These are phyloP conservation scores for Terfezia boudieri DNA, from an alignment of 495 filamentous ascomycete species.

Conservation along the genomic window DNA sequence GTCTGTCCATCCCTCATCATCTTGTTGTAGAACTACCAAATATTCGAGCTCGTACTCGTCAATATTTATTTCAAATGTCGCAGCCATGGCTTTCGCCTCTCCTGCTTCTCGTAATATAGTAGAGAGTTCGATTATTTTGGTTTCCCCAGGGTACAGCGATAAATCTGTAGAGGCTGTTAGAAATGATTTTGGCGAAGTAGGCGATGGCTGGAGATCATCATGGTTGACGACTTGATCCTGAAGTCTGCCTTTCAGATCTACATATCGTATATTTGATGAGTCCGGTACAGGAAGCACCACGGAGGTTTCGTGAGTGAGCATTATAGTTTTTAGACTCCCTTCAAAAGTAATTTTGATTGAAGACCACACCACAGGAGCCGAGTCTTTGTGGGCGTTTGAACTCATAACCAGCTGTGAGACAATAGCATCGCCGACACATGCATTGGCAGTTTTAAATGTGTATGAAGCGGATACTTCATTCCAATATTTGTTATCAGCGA, in stretches of 20 bases:
- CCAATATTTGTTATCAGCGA: background rate
- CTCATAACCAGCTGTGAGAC: slow-evolving; percentile 48
- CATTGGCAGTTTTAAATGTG: slow-evolving; percentile 48
- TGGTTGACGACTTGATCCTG: slow-evolving; percentile 2
- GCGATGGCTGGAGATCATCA: slow-evolving; percentile 13
- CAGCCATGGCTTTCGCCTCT: slow-evolving; percentile 40
- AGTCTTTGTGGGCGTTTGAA: slow-evolving; percentile 41
- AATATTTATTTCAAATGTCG: slow-evolving; percentile 38
- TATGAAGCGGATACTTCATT: slow-evolving; percentile 40
- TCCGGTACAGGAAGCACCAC: background rate
- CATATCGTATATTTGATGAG: background rate
- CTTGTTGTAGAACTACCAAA: slow-evolving; percentile 30
- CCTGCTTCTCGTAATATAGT: slow-evolving; percentile 62
- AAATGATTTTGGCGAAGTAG: slow-evolving; percentile 16
- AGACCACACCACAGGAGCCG: slow-evolving; percentile 40
- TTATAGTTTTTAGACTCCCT: slow-evolving; percentile 41
- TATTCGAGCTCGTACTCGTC: slow-evolving; percentile 48
- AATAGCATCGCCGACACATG: slow-evolving; percentile 62
- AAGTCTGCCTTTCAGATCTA: slow-evolving; percentile 10
- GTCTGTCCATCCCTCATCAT: slow-evolving; percentile 20
- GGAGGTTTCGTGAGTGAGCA: slow-evolving; percentile 21
- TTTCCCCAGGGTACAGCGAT: slow-evolving; percentile 42
- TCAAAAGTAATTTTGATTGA: slow-evolving; percentile 44
- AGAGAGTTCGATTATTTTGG: slow-evolving; percentile 46
- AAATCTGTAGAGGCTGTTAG: slow-evolving; percentile 41